Evolutionary conservation across 768 basidiomycete species (phyloP).

Genomic region (Megacollybia marginata): DNA sequence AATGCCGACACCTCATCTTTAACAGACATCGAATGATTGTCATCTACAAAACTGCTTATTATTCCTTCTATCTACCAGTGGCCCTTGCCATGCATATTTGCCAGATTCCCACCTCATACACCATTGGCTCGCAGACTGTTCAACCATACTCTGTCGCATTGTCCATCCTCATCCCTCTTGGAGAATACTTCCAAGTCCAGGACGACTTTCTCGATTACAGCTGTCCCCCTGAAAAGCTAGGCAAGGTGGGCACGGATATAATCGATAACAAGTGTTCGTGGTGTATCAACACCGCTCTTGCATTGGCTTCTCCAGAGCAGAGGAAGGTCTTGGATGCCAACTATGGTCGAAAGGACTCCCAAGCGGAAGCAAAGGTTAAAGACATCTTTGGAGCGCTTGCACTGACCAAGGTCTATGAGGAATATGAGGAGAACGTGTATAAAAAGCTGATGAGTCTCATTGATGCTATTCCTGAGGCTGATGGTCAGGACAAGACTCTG

Average conservation of each 20-base stretch:
- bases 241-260: constrained; percentile 98
- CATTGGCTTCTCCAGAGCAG: constrained; percentile 46
- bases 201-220: constrained; percentile 96
- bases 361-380: constrained; percentile 31
- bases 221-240: constrained; percentile 53
- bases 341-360: constrained; percentile 34
- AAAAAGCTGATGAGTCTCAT: constrained; percentile 61
- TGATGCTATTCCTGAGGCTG: constrained; percentile 48
- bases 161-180: constrained; percentile 82
- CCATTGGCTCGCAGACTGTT: background rate
- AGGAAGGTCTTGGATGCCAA: constrained; percentile 49
- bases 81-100: constrained; percentile 86
- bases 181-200: constrained; percentile 98
- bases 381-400: constrained; percentile 65
- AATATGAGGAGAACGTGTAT: constrained; percentile 77
- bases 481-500: constrained; percentile 31
- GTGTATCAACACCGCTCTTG: constrained; percentile 86
- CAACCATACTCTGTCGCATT: constrained; percentile 12
- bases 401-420: constrained; percentile 57
- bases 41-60: constrained; percentile 95
- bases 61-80: constrained; percentile 98
- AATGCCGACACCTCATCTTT: background rate
- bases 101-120: constrained; percentile 47
- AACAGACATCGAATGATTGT: constrained; percentile 85
- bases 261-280: constrained; percentile 98